phyloP scores from a whole-genome alignment of 208 protist genomes.

The Trichomonas gallinae region DNA sequence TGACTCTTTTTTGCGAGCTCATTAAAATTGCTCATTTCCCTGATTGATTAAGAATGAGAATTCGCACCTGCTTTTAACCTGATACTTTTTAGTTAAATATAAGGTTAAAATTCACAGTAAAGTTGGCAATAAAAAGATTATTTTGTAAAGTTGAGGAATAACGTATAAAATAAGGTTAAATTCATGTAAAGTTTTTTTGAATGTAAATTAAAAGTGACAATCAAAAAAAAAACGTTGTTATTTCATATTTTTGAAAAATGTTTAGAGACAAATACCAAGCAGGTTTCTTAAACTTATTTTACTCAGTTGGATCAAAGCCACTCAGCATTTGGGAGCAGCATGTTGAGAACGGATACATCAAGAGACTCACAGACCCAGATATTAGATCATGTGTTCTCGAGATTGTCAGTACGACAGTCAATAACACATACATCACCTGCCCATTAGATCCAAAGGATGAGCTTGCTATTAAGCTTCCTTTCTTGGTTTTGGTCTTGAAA shows the following conservation, averaged over 20 bases:
- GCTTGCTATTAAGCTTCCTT: constrained; percentile 98
- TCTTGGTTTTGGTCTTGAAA: constrained; percentile 98
- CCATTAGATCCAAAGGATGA: constrained; percentile 81
- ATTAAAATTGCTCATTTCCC: too few species aligned
- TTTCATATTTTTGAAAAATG: constrained; percentile 53
- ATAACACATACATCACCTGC: constrained; percentile 89
- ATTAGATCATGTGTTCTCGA: constrained; percentile 96
- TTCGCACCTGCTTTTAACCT: too few species aligned
- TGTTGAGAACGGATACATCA: constrained; percentile 87
- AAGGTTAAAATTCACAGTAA: too few species aligned
- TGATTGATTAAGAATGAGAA: too few species aligned
- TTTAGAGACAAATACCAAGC: constrained; percentile 95
- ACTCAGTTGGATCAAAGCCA: constrained; percentile 88
- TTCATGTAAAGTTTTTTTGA: too few species aligned
- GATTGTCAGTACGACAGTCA: constrained; percentile 90
- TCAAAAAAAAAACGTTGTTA: neutral
- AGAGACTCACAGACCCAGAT: constrained; percentile 95
- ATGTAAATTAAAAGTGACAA: neutral
- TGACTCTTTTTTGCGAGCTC: too few species aligned
- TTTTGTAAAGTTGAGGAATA: too few species aligned
- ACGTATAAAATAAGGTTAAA: too few species aligned
- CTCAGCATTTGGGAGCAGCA: constrained; percentile 91
- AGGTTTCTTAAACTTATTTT: constrained; percentile 94
- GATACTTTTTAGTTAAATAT: too few species aligned
- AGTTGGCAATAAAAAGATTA: too few species aligned